A percentile compares a stretch with the other conserved stretches of the same genome.
These are phyloP conservation scores for Fusarium longipes DNA, from an alignment of 2,329 filamentous ascomycete genomes.

Conservation along the genomic window DNA sequence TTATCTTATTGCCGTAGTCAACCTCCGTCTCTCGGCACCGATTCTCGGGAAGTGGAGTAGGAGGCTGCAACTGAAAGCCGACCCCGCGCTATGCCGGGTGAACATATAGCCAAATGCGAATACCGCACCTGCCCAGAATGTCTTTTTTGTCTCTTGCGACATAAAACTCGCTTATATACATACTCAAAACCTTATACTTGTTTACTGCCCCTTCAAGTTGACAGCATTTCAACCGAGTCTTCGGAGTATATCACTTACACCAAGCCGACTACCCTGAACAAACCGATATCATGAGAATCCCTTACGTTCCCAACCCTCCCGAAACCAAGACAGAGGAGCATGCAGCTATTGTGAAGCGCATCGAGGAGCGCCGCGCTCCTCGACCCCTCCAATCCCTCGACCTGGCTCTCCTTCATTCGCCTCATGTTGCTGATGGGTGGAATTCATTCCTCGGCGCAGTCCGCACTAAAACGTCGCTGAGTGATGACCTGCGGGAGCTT, in stretches of 20 bases:
- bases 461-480: constrained; percentile 63
- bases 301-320: constrained; percentile 69
- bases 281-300: constrained; percentile 68
- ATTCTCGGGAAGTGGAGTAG: constrained; percentile 46
- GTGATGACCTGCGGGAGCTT: constrained; percentile 74
- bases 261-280: constrained; percentile 25
- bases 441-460: constrained; percentile 75
- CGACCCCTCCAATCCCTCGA: constrained; percentile 81
- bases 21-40: constrained; percentile 37
- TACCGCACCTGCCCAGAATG: not conserved
- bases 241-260: constrained; percentile 17
- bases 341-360: constrained; percentile 69
- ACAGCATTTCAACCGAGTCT: not conserved
- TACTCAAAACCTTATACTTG: not conserved
- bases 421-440: constrained; percentile 80
- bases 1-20: constrained; percentile 13
- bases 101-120: constrained; percentile 46
- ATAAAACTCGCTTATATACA: not conserved
- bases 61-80: constrained; percentile 40
- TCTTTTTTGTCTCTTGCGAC: not conserved
- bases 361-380: constrained; percentile 72
- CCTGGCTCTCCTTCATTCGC: constrained; percentile 78
- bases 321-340: constrained; percentile 59
- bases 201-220: not conserved
- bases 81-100: constrained; percentile 46